Base-by-base conservation (phyloP, 306 rosid genomes). In the Vigna reflexopilosa region DNA sequence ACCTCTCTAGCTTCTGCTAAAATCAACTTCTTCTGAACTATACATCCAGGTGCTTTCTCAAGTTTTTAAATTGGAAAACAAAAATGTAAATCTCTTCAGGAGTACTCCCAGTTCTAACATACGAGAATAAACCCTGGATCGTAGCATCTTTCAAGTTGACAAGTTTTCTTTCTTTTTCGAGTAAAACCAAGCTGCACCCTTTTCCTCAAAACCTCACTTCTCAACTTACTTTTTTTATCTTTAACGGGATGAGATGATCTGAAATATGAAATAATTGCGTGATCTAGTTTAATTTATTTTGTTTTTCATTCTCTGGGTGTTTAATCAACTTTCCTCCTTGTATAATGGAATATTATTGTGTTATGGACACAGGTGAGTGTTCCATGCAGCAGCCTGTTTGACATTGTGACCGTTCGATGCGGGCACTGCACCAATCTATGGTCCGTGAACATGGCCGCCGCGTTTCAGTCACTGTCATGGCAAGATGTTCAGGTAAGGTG, bases 371-470 rank as follows among this genome's bases (percentile, higher is more conserved):
- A 96, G 99, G 99, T 96, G 89, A 96, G 99, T 79, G 99, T 96
- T 88, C 99, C 99, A 93, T 96, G 96, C 98, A 90, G 90, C 72
- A 93, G 85, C 85, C 79, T 96, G 57, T 84, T 90, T 73, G 99
- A 96, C 87, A 93, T 91, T 9, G 99, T 96, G 87, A 96, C 99
- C 70, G 98, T 96, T 80, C 93, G 99, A 87, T 96, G 99, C 72
- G 99, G 99, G 19, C 99, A 93, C 92, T 96, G 99, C 89, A 90
- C 93, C 73, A 96, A 96, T 90, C 88, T 96, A n/a, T 96, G 97
- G 99, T 91, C 99, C 75, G 98, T 96, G 75, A 96, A 96, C 84
- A 96, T 96, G 99, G 98, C 98, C 61, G 98, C 98, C 9, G 97
- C 99, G 57, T 88, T 93, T 88, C 98, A 93, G 84, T 86, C 98